These are phyloP conservation scores for Mycena citricolor DNA, from an alignment of 1,284 basidiomycete species.

Conservation along the genomic window DNA sequence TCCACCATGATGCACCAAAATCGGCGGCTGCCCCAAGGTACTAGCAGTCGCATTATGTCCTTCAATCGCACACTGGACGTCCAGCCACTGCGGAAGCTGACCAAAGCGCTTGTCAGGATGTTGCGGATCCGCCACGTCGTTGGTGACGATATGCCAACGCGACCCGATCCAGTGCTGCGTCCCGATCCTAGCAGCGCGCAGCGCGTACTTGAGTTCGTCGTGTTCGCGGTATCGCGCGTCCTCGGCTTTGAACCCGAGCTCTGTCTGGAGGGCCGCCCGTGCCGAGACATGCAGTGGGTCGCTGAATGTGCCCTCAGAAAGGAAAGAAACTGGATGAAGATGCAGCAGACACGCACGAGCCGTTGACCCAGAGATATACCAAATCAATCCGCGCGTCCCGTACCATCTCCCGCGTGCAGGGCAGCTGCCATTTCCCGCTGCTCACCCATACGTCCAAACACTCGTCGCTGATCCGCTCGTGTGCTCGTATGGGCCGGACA, in stretches of 20 bases:
- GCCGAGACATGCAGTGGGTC: conserved; percentile 18
- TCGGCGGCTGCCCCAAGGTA: conserved; percentile 21
- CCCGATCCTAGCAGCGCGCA: conserved; percentile 18
- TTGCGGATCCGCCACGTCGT: conserved; percentile 19
- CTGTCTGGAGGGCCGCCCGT: conserved; percentile 6
- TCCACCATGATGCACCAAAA: conserved; percentile 22
- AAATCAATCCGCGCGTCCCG: conserved; percentile 21
- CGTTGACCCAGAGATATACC: conserved; percentile 25
- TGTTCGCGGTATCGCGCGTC: conserved; percentile 22
- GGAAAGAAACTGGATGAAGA: too few relatives aligned
- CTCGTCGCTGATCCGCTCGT: conserved; percentile 13
- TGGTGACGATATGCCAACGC: conserved; percentile 21
- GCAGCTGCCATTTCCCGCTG: conserved; percentile 15
- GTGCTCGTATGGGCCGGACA: conserved; percentile 17
- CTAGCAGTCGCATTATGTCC: neutral
- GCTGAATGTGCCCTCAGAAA: too few relatives aligned
- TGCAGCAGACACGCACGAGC: conserved; percentile 21
- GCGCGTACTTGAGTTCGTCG: conserved; percentile 22
- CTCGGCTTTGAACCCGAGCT: conserved; percentile 5
- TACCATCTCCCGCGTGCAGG: conserved; percentile 12
- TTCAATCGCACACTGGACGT: conserved; percentile 10
- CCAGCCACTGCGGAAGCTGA: conserved; percentile 19
- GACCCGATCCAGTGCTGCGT: conserved; percentile 15
- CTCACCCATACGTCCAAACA: conserved; percentile 21
- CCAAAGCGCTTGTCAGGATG: conserved; percentile 7